Evolutionary conservation across 352 stramenopile species (phyloP).

Genomic region (Phytophthora niederhauseri): DNA sequence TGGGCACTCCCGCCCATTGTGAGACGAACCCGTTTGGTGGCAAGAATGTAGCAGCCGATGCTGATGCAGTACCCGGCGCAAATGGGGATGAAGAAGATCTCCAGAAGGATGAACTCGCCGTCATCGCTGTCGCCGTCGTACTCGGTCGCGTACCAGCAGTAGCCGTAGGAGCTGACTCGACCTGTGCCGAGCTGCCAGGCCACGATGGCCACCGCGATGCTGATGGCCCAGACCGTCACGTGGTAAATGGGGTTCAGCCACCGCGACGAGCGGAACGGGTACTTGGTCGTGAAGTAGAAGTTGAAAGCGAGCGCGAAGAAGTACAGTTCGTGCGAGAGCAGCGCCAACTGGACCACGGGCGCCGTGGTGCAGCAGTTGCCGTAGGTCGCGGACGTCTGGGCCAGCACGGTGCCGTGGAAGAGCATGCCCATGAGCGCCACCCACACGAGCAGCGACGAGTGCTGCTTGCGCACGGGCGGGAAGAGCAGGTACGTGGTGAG

Average conservation of each 20-base stretch:
- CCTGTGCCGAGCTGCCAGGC: constrained; percentile 49
- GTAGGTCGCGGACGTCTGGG: constrained; percentile 54
- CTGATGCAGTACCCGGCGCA: constrained; percentile 70
- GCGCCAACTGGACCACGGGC: constrained; percentile 67
- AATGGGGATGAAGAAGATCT: constrained; percentile 67
- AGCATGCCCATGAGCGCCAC: constrained; percentile 82
- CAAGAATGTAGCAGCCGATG: constrained; percentile 74
- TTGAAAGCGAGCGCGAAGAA: constrained; percentile 87
- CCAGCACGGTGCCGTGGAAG: constrained; percentile 76
- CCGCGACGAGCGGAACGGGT: constrained; percentile 79
- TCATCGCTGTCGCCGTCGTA: constrained; percentile 40
- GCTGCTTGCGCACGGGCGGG: constrained; percentile 78
- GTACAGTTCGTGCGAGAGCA: constrained; percentile 85
- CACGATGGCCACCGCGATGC: constrained; percentile 55
- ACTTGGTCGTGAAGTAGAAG: constrained; percentile 91
- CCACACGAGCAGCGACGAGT: constrained; percentile 82
- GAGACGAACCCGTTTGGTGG: constrained; percentile 72
- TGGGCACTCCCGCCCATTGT: constrained; percentile 49
- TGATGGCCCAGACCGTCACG: constrained; percentile 63
- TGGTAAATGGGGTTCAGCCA: constrained; percentile 79
- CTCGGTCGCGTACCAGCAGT: constrained; percentile 76
- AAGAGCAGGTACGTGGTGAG: constrained; percentile 84
- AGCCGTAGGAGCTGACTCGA: constrained; percentile 76
- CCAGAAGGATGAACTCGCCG: constrained; percentile 61
- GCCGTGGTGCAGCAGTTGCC: constrained; percentile 66